These are phyloP conservation scores for Aureobasidium sp. DNA, from an alignment of 2,329 filamentous ascomycete genomes.

Conservation along the genomic window DNA sequence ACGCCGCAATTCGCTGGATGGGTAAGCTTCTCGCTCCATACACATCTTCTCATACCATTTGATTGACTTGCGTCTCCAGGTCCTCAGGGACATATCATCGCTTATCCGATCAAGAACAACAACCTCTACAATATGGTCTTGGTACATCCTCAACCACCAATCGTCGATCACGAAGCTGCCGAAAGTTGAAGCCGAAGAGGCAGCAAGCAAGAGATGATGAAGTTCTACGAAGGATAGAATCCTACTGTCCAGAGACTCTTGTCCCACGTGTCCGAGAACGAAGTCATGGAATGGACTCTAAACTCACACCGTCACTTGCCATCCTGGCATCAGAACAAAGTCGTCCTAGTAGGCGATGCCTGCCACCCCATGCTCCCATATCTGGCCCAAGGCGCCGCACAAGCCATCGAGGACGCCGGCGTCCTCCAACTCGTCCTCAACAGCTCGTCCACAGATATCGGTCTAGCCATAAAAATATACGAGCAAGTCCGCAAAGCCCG, in stretches of 20 bases:
- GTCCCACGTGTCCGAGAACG: background rate
- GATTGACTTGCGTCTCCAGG: slow-evolving; percentile 17
- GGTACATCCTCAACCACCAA: slow-evolving; percentile 13
- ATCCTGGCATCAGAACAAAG: background rate
- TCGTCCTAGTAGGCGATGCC: background rate
- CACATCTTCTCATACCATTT: background rate
- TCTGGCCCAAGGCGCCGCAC: background rate
- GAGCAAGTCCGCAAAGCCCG: background rate
- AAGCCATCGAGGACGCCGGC: background rate
- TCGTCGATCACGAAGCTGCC: slow-evolving; percentile 6
- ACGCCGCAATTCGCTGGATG: background rate
- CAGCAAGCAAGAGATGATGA: slow-evolving; percentile 54
- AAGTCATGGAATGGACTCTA: background rate
- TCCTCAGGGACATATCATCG: slow-evolving; percentile 19
- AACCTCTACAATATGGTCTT: slow-evolving; percentile 20
- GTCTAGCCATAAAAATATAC: background rate
- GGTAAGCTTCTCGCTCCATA: background rate
- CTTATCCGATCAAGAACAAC: slow-evolving; percentile 19
- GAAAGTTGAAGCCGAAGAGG: slow-evolving; percentile 59
- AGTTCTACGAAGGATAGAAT: slow-evolving; percentile 57
- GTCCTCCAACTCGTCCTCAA: background rate
- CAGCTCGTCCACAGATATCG: background rate
- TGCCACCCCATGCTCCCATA: background rate
- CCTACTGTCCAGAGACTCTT: slow-evolving; percentile 29
- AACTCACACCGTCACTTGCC: background rate